Percentiles rank a stretch among this genome's conserved stretches.
phyloP scores from a whole-genome alignment of 2,329 filamentous ascomycete genomes.

The Penicillium sp. region DNA sequence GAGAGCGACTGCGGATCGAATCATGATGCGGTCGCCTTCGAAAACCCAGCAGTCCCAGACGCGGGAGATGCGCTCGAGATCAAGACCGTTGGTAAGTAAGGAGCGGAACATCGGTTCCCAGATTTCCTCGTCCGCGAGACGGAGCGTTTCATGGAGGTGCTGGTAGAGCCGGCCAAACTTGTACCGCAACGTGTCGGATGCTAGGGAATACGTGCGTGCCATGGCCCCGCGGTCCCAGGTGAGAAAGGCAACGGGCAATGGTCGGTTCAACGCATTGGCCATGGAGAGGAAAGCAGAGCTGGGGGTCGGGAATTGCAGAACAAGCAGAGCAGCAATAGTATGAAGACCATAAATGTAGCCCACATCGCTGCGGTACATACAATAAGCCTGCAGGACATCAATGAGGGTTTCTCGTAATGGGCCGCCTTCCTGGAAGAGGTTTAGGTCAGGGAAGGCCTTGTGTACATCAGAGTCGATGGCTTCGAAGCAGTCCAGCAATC shows the following conservation, averaged over 20 bases:
- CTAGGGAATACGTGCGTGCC: conserved; percentile 51
- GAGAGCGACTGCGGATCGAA: conserved; percentile 43
- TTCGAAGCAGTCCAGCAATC: conserved; percentile 49
- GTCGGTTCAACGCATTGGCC: conserved; percentile 58
- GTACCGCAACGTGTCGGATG: conserved; percentile 53
- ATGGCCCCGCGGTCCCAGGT: conserved; percentile 54
- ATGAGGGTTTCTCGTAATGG: conserved; percentile 53
- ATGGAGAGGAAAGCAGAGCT: conserved; percentile 54
- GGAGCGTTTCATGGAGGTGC: conserved; percentile 46
- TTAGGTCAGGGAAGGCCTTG: conserved; percentile 53
- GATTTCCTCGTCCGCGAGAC: conserved; percentile 41
- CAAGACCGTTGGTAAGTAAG: conserved; percentile 49
- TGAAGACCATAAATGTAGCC: conserved; percentile 58
- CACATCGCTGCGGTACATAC: conserved; percentile 59
- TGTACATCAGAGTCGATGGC: conserved; percentile 52
- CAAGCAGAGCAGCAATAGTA: conserved; percentile 54
- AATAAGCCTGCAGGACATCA: conserved; percentile 58
- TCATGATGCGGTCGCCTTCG: conserved; percentile 52
- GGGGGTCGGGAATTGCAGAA: conserved; percentile 52
- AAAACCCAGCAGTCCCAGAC: conserved; percentile 60
- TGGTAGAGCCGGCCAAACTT: conserved; percentile 53
- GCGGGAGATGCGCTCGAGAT: conserved; percentile 50
- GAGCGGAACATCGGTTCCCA: conserved; percentile 53
- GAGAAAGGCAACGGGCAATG: conserved; percentile 57
- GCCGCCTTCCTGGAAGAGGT: conserved; percentile 52